Evolutionary conservation across 148 eudicot genomes (phyloP).

Genomic region (Beta vulgaris): DNA sequence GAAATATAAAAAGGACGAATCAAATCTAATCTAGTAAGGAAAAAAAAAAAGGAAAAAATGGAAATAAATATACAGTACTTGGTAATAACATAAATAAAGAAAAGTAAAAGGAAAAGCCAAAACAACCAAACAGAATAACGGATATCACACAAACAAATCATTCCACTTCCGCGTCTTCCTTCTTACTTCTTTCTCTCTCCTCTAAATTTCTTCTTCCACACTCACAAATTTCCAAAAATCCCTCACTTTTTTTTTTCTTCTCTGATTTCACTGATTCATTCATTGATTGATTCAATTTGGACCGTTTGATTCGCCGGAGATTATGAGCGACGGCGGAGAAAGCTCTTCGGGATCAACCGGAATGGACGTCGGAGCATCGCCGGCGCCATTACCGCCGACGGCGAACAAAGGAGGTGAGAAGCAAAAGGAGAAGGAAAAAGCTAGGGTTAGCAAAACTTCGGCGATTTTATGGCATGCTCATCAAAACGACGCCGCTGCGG

Average conservation of each 20-base stretch:
- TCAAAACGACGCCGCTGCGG: constrained; percentile 74
- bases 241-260: background rate
- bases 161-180: background rate
- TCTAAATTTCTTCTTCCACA: background rate
- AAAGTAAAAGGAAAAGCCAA: background rate
- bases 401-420: constrained; percentile 30
- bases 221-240: background rate
- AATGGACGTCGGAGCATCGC: constrained; percentile 1
- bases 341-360: constrained; percentile 1
- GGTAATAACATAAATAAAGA: background rate
- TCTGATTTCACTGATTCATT: background rate
- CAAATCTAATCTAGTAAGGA: background rate
- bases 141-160: constrained; percentile 5
- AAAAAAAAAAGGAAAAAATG: background rate
- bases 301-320: constrained; percentile 5
- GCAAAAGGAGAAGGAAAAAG: constrained; percentile 57
- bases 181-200: background rate
- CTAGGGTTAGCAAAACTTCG: constrained; percentile 79
- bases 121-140: constrained; percentile 29
- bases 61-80: background rate
- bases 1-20: background rate
- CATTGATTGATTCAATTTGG: background rate
- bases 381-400: constrained; percentile 19
- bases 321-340: constrained; percentile 59
- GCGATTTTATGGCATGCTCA: constrained; percentile 94